Percentiles rank a stretch among this genome's conserved stretches.
phyloP scores from a whole-genome alignment of 2,329 filamentous ascomycete species.

The Cyclaneusma minus region DNA sequence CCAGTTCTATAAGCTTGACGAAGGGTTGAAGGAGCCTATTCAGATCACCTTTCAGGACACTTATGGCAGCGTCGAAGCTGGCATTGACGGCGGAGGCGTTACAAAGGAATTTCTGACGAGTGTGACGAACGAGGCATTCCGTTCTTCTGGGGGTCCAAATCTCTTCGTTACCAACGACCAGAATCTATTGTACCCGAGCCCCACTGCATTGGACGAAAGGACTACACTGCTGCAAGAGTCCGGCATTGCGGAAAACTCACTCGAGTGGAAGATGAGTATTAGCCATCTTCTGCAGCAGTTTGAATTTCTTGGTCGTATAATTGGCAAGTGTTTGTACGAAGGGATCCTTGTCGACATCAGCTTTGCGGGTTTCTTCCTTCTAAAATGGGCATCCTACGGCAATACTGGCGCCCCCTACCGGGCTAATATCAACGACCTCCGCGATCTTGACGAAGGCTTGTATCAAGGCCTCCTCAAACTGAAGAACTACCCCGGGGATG shows the following conservation, averaged over 20 bases:
- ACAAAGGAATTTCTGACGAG: constrained; percentile 94
- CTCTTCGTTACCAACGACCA: constrained; percentile 77
- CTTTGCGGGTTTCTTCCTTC: constrained; percentile 89
- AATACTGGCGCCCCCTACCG: constrained; percentile 55
- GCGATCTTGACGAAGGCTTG: constrained; percentile 78
- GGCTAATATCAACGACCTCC: constrained; percentile 85
- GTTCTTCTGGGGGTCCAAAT: constrained; percentile 34
- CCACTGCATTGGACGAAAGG: constrained; percentile 55
- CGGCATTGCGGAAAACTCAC: constrained; percentile 34
- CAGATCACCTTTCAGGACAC: constrained; percentile 93
- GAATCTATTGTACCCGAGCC: constrained; percentile 80
- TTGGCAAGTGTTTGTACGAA: constrained; percentile 96
- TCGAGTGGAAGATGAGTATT: constrained; percentile 41
- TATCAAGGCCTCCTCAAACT: constrained; percentile 74
- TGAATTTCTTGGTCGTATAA: constrained; percentile 82
- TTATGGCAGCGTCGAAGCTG: constrained; percentile 74
- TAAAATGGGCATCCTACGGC: constrained; percentile 80
- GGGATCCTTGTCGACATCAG: constrained; percentile 85
- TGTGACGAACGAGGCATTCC: constrained; percentile 74
- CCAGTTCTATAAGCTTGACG: constrained; percentile 67
- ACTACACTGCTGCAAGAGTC: constrained; percentile 38
- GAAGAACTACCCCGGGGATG: constrained; percentile 74
- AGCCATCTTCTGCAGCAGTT: constrained; percentile 54
- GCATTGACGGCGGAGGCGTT: constrained; percentile 92
- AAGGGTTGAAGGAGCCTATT: constrained; percentile 83